phyloP scores from a whole-genome alignment of 2,329 filamentous ascomycete genomes.

The Aquanectria penicillioides region DNA sequence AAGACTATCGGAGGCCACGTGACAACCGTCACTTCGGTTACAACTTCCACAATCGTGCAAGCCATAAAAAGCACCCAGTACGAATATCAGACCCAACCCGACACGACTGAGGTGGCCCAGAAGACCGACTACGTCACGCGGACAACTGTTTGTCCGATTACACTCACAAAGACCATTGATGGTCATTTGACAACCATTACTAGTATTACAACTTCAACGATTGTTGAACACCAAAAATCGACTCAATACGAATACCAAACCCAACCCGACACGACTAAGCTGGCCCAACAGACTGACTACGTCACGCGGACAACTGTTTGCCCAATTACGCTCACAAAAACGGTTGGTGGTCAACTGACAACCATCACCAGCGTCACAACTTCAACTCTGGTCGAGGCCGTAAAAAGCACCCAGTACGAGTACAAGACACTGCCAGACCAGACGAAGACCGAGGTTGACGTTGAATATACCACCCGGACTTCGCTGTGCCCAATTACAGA shows the following conservation, averaged over 20 bases:
- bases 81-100: slow-evolving; percentile 48
- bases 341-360: slow-evolving; percentile 39
- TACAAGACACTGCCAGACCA: slow-evolving; percentile 41
- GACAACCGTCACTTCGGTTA: slow-evolving; percentile 50
- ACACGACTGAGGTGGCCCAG: slow-evolving; percentile 41
- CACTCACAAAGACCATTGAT: slow-evolving; percentile 45
- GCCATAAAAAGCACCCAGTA: slow-evolving; percentile 46
- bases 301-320: slow-evolving; percentile 56
- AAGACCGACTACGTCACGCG: slow-evolving; percentile 52
- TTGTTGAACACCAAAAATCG: slow-evolving; percentile 39
- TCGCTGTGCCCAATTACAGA: slow-evolving; percentile 53
- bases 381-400: slow-evolving; percentile 40
- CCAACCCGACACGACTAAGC: slow-evolving; percentile 47
- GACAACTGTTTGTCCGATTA: slow-evolving; percentile 55
- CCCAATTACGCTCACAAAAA: slow-evolving; percentile 53
- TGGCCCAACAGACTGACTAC: slow-evolving; percentile 47
- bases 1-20: slow-evolving; percentile 53
- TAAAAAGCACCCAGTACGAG: slow-evolving; percentile 45
- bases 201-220: slow-evolving; percentile 34
- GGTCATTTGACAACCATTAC: slow-evolving; percentile 50
- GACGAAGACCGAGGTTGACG: slow-evolving; percentile 43
- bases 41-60: slow-evolving; percentile 44
- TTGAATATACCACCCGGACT: slow-evolving; percentile 53
- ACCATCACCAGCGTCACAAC: slow-evolving; percentile 44
- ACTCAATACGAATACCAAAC: slow-evolving; percentile 40